Evolutionary conservation across 179 eudicot species (phyloP).

Genomic region (Silene vulgaris): DNA sequence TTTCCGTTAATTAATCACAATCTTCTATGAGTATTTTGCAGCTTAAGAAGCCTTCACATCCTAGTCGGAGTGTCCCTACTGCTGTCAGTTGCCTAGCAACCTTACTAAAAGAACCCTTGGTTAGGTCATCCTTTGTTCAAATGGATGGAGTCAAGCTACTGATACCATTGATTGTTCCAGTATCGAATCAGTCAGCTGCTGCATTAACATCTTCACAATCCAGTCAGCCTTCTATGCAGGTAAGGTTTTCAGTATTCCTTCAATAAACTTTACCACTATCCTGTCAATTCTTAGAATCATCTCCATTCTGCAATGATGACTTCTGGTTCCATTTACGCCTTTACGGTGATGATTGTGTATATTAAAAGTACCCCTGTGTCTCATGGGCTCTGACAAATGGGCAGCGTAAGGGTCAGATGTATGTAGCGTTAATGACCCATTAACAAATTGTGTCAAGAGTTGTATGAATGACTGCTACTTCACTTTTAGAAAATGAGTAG

Average conservation of each 20-base stretch:
- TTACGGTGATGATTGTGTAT: constrained; percentile 6
- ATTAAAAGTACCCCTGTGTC: too few relatives aligned
- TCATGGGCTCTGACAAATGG: too few relatives aligned
- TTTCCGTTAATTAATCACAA: not conserved
- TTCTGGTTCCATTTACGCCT: constrained; percentile 1
- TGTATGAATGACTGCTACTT: too few relatives aligned
- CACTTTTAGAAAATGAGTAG: too few relatives aligned
- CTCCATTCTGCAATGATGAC: not conserved
- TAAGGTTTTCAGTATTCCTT: constrained; percentile 13
- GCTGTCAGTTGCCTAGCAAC: constrained; percentile 74
- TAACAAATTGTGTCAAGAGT: too few relatives aligned
- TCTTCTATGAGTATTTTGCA: constrained; percentile 33
- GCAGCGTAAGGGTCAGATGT: too few relatives aligned
- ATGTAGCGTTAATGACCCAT: too few relatives aligned
- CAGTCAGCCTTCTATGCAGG: constrained; percentile 93
- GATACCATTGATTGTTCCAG: constrained; percentile 76
- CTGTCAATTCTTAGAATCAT: not conserved
- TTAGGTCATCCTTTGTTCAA: constrained; percentile 84
- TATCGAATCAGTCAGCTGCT: constrained; percentile 77
- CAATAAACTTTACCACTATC: not conserved
- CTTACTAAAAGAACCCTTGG: constrained; percentile 77
- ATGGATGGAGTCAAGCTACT: constrained; percentile 93
- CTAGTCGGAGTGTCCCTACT: constrained; percentile 62
- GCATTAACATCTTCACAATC: constrained; percentile 38
- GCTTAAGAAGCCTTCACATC: constrained; percentile 90